phyloP scores from a whole-genome alignment of 108 stramenopile species.

The Cafeteria roenbergensis region DNA sequence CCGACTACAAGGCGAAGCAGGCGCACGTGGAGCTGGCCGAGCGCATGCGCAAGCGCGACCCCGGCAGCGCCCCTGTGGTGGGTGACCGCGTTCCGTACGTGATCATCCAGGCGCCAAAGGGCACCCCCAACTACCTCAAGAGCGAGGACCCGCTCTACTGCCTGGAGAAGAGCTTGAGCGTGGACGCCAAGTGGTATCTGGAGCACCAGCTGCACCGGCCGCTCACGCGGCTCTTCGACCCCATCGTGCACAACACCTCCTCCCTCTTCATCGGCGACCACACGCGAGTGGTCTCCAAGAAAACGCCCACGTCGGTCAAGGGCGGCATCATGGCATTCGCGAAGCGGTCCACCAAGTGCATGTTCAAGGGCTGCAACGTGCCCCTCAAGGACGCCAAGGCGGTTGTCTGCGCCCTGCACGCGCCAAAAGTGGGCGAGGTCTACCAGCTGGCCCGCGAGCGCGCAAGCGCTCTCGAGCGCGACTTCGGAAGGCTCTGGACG shows the following conservation, averaged over 20 bases:
- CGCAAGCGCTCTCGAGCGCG: conserved; percentile 65
- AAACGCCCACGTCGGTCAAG: conserved; percentile 76
- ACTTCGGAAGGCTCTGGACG: conserved; percentile 75
- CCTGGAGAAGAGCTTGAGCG: conserved; percentile 84
- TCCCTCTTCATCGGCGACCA: conserved; percentile 83
- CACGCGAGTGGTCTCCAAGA: conserved; percentile 69
- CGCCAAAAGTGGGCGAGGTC: conserved; percentile 67
- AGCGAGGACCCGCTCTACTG: conserved; percentile 95
- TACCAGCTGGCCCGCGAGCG: conserved; percentile 69
- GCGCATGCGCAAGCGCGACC: conserved; percentile 85
- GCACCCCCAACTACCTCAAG: conserved; percentile 79
- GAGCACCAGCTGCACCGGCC: conserved; percentile 89
- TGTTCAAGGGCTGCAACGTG: conserved; percentile 74
- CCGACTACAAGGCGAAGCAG: conserved; percentile 82
- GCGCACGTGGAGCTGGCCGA: conserved; percentile 98
- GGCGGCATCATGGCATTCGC: conserved; percentile 95
- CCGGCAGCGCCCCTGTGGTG: conserved; percentile 91
- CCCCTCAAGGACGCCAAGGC: conserved; percentile 61
- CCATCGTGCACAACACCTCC: conserved; percentile 80
- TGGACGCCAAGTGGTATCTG: conserved; percentile 87
- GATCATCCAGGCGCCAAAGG: conserved; percentile 85
- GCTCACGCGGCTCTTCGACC: conserved; percentile 87
- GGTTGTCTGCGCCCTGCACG: conserved; percentile 76
- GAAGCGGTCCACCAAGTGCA: conserved; percentile 76
- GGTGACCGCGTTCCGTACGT: conserved; percentile 99